Evolutionary conservation across 1,139 yeast species (phyloP), one percentile per base, ranked within the genome.

Genomic region (Pichia sp.): DNA sequence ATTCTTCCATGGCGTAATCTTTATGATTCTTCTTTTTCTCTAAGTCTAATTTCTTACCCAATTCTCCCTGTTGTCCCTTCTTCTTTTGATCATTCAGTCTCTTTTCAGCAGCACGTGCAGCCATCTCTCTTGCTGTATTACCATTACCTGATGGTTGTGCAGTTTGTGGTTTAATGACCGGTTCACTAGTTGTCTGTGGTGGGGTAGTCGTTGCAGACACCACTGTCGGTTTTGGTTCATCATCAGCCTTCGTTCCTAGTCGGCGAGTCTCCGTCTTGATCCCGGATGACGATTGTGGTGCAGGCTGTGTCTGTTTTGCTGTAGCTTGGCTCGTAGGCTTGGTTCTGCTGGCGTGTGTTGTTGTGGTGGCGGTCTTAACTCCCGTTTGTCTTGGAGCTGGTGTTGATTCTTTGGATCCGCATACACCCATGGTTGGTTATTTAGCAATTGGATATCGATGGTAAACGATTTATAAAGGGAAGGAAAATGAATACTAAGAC

Each of bases 51-150:
- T 55, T 57, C 48, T 56, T 52, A 10, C 62, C 59, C 28, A 62
- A 46, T 15, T 48, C 52, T 5, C 65, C 65, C n/a, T 35, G 7
- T 28, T 46, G 45, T 17, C 53, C 53, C 38, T 51, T 47, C 27
- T 40, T 34, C 32, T 45, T 51, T 8, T 46, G 54, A 30, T 48
- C 36, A 7, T 42, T 45, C 21, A 37, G 48, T 40, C 65, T 43
- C 10, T 53, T 52, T 43, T 60, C 55, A 4, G 67, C 67, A 8
- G 67, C 67, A 35, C 51, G 51, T 9, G 67, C 67, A 4, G 66
- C 65, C 40, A 60, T 45, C 39, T 55, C 58, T 38, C 54, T 56
- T 3, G 66, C 64, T 18, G 53, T 48, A 31, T 51, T 38, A n/a
- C 21, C 19, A 8, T 39, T 43, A n/a, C 30, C 41, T 9, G 43